A percentile compares a stretch with the other conserved stretches of the same genome.
These are phyloP conservation scores for Rhododendron henanense DNA, from an alignment of 148 eudicot genomes.

Conservation along the genomic window DNA sequence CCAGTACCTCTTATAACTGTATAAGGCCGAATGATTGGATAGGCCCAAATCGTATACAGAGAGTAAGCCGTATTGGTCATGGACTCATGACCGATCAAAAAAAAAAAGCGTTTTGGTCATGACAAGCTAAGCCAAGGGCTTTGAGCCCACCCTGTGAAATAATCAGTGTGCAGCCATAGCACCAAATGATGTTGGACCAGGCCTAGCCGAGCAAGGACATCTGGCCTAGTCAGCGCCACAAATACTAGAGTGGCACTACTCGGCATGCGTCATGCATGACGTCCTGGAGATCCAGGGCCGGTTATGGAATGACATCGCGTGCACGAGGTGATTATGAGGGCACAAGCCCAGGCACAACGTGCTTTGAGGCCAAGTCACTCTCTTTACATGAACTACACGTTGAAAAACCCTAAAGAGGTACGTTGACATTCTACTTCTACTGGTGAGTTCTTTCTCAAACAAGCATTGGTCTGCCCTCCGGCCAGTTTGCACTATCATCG, in stretches of 20 bases:
- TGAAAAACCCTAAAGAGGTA: neutral
- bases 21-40: neutral
- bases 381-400: neutral
- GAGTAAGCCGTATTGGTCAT: neutral
- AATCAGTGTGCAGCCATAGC: neutral
- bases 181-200: neutral
- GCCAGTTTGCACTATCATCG: neutral
- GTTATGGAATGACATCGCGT: neutral
- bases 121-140: neutral
- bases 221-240: neutral
- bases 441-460: neutral
- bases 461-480: neutral
- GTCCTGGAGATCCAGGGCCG: neutral
- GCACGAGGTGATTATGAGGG: neutral
- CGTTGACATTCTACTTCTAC: neutral
- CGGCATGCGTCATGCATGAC: neutral
- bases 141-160: neutral
- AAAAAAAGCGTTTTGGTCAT: neutral
- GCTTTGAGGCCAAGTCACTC: neutral
- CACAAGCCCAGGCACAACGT: neutral
- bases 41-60: neutral
- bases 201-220: neutral
- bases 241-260: neutral
- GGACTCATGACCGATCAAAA: no score
- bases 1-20: neutral